Percentiles rank a stretch among this genome's conserved stretches.
phyloP scores from a whole-genome alignment of 2,329 filamentous ascomycete species.

The Phoma sp. region DNA sequence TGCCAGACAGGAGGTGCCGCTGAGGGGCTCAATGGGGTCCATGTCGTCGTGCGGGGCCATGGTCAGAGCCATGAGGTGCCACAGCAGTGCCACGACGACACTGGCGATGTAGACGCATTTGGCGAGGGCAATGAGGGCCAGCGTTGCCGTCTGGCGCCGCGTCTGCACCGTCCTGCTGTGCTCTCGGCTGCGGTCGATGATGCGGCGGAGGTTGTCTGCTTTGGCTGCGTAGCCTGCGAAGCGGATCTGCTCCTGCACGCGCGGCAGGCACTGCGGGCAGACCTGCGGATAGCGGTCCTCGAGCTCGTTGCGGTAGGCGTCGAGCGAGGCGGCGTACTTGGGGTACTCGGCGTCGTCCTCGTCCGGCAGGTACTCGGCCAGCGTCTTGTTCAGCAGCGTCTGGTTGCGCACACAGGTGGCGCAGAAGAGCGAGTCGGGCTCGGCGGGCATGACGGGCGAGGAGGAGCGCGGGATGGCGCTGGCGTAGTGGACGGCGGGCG shows the following conservation, averaged over 20 bases:
- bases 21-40: slow-evolving; percentile 11
- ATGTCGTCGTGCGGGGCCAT: slow-evolving; percentile 22
- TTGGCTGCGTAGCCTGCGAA: slow-evolving; percentile 81
- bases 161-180: slow-evolving; percentile 29
- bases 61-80: slow-evolving; percentile 43
- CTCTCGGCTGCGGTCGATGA: slow-evolving; percentile 68
- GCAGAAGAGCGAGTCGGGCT: slow-evolving; percentile 67
- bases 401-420: slow-evolving; percentile 87
- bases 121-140: slow-evolving; percentile 56
- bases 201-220: slow-evolving; percentile 78
- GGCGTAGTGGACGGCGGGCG: slow-evolving; percentile 31
- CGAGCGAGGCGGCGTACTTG: slow-evolving; percentile 72
- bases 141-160: slow-evolving; percentile 54
- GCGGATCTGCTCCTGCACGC: slow-evolving; percentile 73
- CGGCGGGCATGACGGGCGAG: slow-evolving; percentile 25
- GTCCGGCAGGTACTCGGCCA: slow-evolving; percentile 80
- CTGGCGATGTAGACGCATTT: slow-evolving; percentile 51
- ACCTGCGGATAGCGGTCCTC: slow-evolving; percentile 89
- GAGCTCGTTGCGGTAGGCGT: slow-evolving; percentile 73
- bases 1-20: slow-evolving; percentile 29
- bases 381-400: slow-evolving; percentile 74
- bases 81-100: slow-evolving; percentile 42
- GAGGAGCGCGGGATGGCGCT: slow-evolving; percentile 35
- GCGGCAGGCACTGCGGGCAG: slow-evolving; percentile 79
- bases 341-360: slow-evolving; percentile 71